Evolutionary conservation across 1,284 basidiomycete genomes (phyloP), one percentile per base, ranked within the genome.

Genomic region (Papiliotrema flavescens): DNA sequence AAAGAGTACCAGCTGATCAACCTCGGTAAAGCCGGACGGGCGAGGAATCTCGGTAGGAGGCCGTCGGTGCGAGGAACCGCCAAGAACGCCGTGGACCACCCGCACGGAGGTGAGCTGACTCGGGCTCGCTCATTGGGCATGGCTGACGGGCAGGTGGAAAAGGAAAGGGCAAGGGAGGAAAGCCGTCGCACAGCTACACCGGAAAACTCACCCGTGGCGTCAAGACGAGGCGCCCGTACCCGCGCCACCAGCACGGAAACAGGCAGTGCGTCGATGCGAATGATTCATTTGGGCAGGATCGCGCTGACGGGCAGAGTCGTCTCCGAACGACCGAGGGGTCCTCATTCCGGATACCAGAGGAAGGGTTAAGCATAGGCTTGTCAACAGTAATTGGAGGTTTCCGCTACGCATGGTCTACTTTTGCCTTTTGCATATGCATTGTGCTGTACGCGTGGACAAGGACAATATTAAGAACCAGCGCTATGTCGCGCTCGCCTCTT

Each of bases 31-130:
- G 95, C 96, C 17, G 95, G 95, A 42, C 79, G 95, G 60, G 81
- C 80, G 48, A 82, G 96, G 47, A 96, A 93, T 91, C 78, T 98
- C 26, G 95, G 95, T 37, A 79, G 85, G 64, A 79, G 88, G 66
- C 95, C 95, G 2, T 84, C 84, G 60, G 92, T 97, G 34, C 86
- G 95, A 74, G 95, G 95, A 87, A 86, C 97, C 60, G 95, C 95
- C 24, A 98, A 97, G 95, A 98, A 98, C 78, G 87, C 91, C 83
- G 92, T 83, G 57, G 95, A 98, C 77, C 95, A 98, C 78, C 94
- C 95, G 60, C 93, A 82, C 76, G 95, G 95, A 79, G 95, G 95
- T 81, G 57, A 46, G 51, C 32, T 23, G 11, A 49, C 17, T 20
- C 4, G 11, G 34, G 15, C 34, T 5, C 6, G 24, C 34, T 24